Percentiles rank a stretch among this genome's conserved stretches.
phyloP scores from a whole-genome alignment of 176 grass and related monocot genomes.

The Phragmites australis region DNA sequence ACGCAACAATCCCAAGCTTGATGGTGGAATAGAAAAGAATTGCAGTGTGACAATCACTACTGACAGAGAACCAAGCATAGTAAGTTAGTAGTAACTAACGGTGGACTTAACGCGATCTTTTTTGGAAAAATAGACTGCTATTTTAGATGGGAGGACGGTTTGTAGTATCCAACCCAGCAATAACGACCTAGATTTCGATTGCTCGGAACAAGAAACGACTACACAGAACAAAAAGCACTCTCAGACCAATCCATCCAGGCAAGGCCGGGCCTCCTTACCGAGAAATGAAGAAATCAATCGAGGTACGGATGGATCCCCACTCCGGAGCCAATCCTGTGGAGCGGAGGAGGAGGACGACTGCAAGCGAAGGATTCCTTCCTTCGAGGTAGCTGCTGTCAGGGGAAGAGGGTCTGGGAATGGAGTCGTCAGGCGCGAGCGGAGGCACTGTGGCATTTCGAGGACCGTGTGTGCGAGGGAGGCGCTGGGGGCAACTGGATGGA shows the following conservation, averaged over 20 bases:
- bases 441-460: slow-evolving; percentile 27
- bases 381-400: background rate
- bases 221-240: background rate
- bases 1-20: background rate
- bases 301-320: background rate
- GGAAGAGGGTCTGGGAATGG: background rate
- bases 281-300: background rate
- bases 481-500: slow-evolving; percentile 1
- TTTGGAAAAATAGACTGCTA: too few relatives aligned
- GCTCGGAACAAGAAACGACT: background rate
- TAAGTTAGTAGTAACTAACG: too few relatives aligned
- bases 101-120: too few relatives aligned
- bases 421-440: background rate
- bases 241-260: background rate
- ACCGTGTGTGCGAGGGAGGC: background rate
- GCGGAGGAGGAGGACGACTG: background rate
- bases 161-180: background rate
- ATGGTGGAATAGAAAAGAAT: background rate
- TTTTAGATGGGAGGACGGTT: background rate
- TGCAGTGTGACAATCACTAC: background rate
- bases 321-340: background rate
- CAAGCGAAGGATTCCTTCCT: background rate
- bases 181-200: slow-evolving; percentile 2
- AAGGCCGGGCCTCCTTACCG: slow-evolving; percentile 29
- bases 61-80: background rate